phyloP scores from a whole-genome alignment of 2,329 filamentous ascomycete genomes.

The Dothideomycetes sp. region DNA sequence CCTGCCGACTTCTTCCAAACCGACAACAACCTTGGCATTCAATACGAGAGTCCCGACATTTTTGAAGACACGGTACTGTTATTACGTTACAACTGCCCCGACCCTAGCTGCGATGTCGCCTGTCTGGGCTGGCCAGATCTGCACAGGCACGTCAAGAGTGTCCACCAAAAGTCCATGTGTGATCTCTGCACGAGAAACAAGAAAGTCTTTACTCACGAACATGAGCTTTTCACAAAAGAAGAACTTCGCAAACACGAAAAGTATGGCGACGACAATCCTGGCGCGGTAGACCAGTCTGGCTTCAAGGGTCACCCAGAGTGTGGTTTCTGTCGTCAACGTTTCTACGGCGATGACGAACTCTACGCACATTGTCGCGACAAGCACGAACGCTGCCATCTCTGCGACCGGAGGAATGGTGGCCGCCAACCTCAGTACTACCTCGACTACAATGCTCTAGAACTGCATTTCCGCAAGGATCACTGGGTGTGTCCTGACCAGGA shows the following conservation, averaged over 20 bases:
- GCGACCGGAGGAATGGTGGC: constrained; percentile 55
- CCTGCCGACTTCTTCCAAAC: constrained; percentile 61
- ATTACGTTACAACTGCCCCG: constrained; percentile 89
- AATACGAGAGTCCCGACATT: constrained; percentile 80
- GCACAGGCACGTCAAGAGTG: constrained; percentile 68
- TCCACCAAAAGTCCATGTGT: constrained; percentile 80
- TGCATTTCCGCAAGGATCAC: constrained; percentile 81
- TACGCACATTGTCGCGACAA: constrained; percentile 88
- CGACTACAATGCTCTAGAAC: constrained; percentile 75
- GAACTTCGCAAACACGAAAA: constrained; percentile 82
- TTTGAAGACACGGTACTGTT: constrained; percentile 82
- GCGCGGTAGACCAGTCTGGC: constrained; percentile 81
- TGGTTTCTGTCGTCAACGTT: constrained; percentile 80
- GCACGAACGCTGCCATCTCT: constrained; percentile 92
- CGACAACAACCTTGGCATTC: constrained; percentile 82
- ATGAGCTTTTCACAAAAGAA: constrained; percentile 74
- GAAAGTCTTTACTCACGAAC: constrained; percentile 96
- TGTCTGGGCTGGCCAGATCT: constrained; percentile 72
- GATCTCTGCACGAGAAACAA: constrained; percentile 90
- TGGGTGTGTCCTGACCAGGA: constrained; percentile 75
- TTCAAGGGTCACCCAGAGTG: constrained; percentile 95
- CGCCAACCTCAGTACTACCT: constrained; percentile 80
- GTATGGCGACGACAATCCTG: constrained; percentile 81
- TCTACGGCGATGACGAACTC: constrained; percentile 92
- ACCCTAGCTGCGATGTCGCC: constrained; percentile 71